phyloP scores from a whole-genome alignment of 306 rosid species.

The Cajanus cajan region DNA sequence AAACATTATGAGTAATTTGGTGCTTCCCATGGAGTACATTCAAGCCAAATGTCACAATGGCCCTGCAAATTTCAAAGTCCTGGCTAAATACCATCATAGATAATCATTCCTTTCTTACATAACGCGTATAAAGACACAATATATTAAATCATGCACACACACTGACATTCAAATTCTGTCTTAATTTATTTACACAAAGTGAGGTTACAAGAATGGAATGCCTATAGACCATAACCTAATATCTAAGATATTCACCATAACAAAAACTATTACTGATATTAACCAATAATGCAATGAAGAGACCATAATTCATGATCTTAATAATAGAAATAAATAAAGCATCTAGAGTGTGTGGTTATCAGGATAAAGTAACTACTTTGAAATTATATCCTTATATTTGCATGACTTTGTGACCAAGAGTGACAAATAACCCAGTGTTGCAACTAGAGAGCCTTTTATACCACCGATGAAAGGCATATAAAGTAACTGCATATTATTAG shows the following conservation, averaged over 20 bases:
- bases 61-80: constrained; percentile 52
- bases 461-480: not conserved
- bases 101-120: not conserved
- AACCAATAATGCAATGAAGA: not conserved
- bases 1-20: constrained; percentile 39
- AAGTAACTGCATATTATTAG: not conserved
- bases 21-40: constrained; percentile 88
- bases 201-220: not conserved
- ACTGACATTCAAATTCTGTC: not conserved
- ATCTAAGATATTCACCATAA: not conserved
- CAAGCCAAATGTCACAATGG: constrained; percentile 82
- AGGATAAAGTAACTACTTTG: not conserved
- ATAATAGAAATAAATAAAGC: constrained; percentile 1
- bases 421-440: not conserved
- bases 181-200: not conserved
- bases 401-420: not conserved
- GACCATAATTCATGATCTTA: not conserved
- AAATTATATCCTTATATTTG: constrained; percentile 3
- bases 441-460: constrained; percentile 6
- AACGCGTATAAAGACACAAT: not conserved
- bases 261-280: not conserved
- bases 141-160: not conserved
- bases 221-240: not conserved
- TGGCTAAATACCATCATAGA: not conserved
- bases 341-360: not conserved